These are phyloP conservation scores for Chlorencoelia australis DNA, from an alignment of 2,329 filamentous ascomycete genomes.

Conservation along the genomic window DNA sequence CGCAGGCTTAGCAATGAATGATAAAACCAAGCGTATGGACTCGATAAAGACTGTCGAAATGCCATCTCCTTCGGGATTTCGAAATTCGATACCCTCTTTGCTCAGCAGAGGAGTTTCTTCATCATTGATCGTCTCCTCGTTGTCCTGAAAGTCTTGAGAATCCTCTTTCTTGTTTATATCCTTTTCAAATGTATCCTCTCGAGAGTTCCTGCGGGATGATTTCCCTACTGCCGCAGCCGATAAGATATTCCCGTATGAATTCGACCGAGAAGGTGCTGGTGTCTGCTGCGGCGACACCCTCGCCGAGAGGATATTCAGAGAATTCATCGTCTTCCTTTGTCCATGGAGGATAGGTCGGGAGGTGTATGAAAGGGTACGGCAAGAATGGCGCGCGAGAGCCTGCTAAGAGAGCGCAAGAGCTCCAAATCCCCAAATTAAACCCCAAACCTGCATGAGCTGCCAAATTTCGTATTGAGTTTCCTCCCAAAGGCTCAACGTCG, in stretches of 20 bases:
- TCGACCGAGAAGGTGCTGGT: constrained; percentile 47
- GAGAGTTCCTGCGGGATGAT: constrained; percentile 25
- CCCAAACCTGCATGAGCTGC: too few species aligned
- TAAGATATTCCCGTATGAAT: constrained; percentile 43
- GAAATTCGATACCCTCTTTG: constrained; percentile 29
- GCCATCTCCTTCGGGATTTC: constrained; percentile 36
- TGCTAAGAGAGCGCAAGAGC: too few species aligned
- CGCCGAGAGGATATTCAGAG: constrained; percentile 84
- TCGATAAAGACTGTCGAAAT: constrained; percentile 64
- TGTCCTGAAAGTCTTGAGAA: constrained; percentile 28
- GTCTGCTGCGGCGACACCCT: constrained; percentile 58
- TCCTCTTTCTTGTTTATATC: constrained; percentile 21
- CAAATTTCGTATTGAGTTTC: too few species aligned
- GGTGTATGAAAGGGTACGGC: too few species aligned
- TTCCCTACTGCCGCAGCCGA: constrained; percentile 16
- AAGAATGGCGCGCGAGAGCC: too few species aligned
- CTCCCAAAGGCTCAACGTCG: too few species aligned
- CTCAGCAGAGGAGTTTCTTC: constrained; percentile 62
- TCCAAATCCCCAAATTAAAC: too few species aligned
- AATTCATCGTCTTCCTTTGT: constrained; percentile 73
- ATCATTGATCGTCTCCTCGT: constrained; percentile 29
- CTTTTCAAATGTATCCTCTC: constrained; percentile 31
- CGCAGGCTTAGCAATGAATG: constrained; percentile 68
- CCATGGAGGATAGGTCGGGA: constrained; percentile 42
- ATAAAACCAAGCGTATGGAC: constrained; percentile 68